Evolutionary conservation across 31 red algal species (phyloP), one percentile per base, ranked within the genome.

Genomic region (Porphyra umbilicalis): DNA sequence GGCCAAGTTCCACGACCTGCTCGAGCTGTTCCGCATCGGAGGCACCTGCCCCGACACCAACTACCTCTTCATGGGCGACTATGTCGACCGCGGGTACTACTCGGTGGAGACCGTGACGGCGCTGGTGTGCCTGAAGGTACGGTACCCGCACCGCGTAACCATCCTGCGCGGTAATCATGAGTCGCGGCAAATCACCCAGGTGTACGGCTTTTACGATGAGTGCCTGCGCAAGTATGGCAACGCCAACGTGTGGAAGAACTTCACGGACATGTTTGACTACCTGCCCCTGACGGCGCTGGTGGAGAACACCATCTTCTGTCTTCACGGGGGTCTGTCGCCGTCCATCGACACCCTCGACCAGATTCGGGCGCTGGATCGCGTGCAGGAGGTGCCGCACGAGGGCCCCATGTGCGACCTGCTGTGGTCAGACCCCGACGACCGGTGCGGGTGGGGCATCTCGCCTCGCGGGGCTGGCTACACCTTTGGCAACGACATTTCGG

Each of bases 211-310:
- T 74, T 98, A 98, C 83, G 96, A 98, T 38, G 96, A 98, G 84
- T 98, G 96, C 82, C 82, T 98, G 25, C 96, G 96, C 80, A 98
- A 98, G 75, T 98, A 98, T 71, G 91, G 96, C n/a, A 98, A 95
- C 83, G 92, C 96, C 16, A 95, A 95, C 80, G 96, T 98, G 34
- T 98, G 96, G 96, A 98, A 98, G 83, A 94, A 91, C 84, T 98
- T 98, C 86, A 98, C 96, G 32, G 96, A 98, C 78, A 87, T 98
- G 88, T 98, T 98, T 87, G 96, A 98, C 78, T 98, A 98, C 75
- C 81, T 98, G 46, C 96, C 96, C 7, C 84, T 98, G 30, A 98
- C 96, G 33, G 96, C 96, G 25, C 80, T 98, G 32, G 88, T 98
- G 6, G 96, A 98, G 46, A 93, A 89, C 35, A 87, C 83, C 42